These are phyloP conservation scores for Penicillium taxi DNA, from an alignment of 495 filamentous ascomycete species.

Conservation along the genomic window DNA sequence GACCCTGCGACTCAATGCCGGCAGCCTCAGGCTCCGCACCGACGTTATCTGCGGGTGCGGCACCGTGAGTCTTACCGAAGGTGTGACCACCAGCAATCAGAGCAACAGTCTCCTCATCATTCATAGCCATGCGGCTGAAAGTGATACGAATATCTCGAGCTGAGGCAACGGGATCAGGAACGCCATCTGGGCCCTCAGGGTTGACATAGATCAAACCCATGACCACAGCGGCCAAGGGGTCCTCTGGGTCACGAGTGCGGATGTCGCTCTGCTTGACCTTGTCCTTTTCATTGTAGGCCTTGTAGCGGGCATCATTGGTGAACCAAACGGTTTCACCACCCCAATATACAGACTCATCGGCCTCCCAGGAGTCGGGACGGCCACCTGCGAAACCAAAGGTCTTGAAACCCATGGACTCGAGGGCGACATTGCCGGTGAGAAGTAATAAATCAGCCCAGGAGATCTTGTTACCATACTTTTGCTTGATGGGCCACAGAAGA, in stretches of 20 bases:
- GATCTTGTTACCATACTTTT: conserved; percentile 74
- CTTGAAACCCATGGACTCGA: conserved; percentile 68
- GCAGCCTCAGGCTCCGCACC: conserved; percentile 58
- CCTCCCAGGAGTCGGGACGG: conserved; percentile 60
- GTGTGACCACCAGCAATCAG: conserved; percentile 67
- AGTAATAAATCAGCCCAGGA: conserved; percentile 67
- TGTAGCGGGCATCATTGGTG: conserved; percentile 56
- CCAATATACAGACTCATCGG: conserved; percentile 68
- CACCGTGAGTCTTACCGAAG: conserved; percentile 71
- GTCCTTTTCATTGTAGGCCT: conserved; percentile 40
- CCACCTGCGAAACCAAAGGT: conserved; percentile 66
- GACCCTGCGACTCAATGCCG: conserved; percentile 51
- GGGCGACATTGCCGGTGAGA: conserved; percentile 62
- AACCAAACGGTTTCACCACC: conserved; percentile 64
- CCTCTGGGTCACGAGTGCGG: conserved; percentile 52
- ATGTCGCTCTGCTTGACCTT: conserved; percentile 46
- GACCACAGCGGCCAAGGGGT: conserved; percentile 55
- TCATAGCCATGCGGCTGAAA: conserved; percentile 70
- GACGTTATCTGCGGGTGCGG: conserved; percentile 48
- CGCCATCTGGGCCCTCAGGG: conserved; percentile 65
- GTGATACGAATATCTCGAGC: conserved; percentile 61
- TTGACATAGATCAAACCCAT: conserved; percentile 76
- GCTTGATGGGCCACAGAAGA: conserved; percentile 71
- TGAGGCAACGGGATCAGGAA: conserved; percentile 57
- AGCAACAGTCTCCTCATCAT: conserved; percentile 68